These are phyloP conservation scores for Jaenimonas drosophilae DNA, from an alignment of 208 protist species.

Conservation along the genomic window DNA sequence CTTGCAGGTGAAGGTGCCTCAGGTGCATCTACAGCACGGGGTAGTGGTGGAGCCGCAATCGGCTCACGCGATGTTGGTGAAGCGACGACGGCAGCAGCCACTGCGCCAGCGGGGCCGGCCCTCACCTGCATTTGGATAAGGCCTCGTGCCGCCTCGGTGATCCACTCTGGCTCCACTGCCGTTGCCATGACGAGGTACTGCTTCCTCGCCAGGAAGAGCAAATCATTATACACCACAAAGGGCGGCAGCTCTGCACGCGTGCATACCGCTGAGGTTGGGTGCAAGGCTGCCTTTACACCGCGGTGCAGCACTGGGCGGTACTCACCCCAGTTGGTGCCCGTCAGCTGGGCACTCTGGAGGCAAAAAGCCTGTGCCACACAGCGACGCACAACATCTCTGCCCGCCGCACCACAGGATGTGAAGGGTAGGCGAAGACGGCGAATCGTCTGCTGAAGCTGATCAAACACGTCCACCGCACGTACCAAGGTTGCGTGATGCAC, in stretches of 20 bases:
- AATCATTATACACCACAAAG: slow-evolving; percentile 99
- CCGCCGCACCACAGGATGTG: slow-evolving; percentile 28
- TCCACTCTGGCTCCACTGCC: slow-evolving; percentile 96
- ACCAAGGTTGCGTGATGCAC: slow-evolving; percentile 91
- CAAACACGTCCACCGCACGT: slow-evolving; percentile 91
- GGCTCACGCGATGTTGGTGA: not conserved
- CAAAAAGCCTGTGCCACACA: slow-evolving; percentile 95
- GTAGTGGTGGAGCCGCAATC: too few relatives aligned
- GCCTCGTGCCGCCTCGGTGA: slow-evolving; percentile 77
- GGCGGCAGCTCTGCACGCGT: slow-evolving; percentile 93
- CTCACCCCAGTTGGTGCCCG: slow-evolving; percentile 86
- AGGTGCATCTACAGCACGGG: too few relatives aligned
- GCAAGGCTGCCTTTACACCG: slow-evolving; percentile 93
- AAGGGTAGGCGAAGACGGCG: slow-evolving; percentile 54
- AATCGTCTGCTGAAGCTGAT: slow-evolving; percentile 96
- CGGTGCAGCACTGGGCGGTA: slow-evolving; percentile 96
- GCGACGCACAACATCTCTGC: slow-evolving; percentile 89
- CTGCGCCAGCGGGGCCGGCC: not conserved
- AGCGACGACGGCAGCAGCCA: not conserved
- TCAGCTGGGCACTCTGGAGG: slow-evolving; percentile 93
- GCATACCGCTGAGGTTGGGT: slow-evolving; percentile 97
- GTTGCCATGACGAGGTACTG: slow-evolving; percentile 97
- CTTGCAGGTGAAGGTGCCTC: too few relatives aligned
- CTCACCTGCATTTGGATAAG: slow-evolving; percentile 38
- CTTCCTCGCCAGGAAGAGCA: slow-evolving; percentile 92